Evolutionary conservation across 2,329 filamentous ascomycete species (phyloP).

Genomic region (Epichloe sibirici): DNA sequence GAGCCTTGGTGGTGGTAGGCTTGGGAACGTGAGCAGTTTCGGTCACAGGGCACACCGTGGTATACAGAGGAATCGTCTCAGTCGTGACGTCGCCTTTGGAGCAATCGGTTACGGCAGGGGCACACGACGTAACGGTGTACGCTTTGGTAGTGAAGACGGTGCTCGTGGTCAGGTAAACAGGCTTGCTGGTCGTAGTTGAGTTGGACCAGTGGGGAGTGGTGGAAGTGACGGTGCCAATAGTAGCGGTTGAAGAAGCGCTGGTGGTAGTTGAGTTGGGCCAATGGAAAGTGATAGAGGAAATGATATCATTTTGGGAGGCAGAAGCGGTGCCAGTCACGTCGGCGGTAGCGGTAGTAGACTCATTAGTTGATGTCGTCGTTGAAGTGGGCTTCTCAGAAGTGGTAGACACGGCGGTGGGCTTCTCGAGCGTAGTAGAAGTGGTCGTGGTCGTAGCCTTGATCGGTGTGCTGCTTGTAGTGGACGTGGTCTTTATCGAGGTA

Average conservation of each 20-base stretch:
- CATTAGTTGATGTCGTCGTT: too few species aligned
- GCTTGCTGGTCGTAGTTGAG: slow-evolving; percentile 4
- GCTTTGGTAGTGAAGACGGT: slow-evolving; percentile 42
- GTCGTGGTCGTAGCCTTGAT: slow-evolving; percentile 1
- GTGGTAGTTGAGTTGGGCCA: too few species aligned
- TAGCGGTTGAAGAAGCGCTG: not conserved
- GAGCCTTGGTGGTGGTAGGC: slow-evolving; percentile 5
- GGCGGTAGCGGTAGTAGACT: too few species aligned
- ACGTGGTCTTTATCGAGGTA: too few species aligned
- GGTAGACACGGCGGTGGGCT: too few species aligned
- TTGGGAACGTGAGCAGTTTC: slow-evolving; percentile 7
- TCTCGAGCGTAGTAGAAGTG: too few species aligned
- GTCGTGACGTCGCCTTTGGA: slow-evolving; percentile 21
- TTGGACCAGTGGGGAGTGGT: slow-evolving; percentile 6
- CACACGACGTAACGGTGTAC: slow-evolving; percentile 43
- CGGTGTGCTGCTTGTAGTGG: too few species aligned
- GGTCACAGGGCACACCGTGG: slow-evolving; percentile 25
- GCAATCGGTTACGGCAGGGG: slow-evolving; percentile 38
- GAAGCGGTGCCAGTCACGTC: too few species aligned
- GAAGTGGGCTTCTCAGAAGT: too few species aligned
- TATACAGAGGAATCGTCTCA: slow-evolving; percentile 21
- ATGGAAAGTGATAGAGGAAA: too few species aligned
- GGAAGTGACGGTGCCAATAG: not conserved
- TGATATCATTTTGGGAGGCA: too few species aligned
- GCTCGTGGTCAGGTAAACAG: slow-evolving; percentile 7